Evolutionary conservation across 768 basidiomycete species (phyloP), one percentile per base, ranked within the genome.

Genomic region (Panus rudis): DNA sequence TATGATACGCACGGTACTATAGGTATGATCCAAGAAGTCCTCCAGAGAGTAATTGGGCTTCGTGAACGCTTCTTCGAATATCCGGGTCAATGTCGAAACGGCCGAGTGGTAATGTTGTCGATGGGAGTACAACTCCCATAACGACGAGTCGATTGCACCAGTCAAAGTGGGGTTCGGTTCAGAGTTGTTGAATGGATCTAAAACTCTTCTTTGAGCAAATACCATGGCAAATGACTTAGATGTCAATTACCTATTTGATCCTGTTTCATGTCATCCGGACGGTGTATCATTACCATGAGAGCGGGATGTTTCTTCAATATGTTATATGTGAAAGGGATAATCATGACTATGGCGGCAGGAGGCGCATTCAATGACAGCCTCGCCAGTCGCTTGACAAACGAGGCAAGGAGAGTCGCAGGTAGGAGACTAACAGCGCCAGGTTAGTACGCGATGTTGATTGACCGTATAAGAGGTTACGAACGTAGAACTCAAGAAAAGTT

Each of bases 1-100:
- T 22, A 6, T 22, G 27, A 37, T 17, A 62, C 80, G 42, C 53
- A 92, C 89, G 51, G 89, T 90, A 28, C 71, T 75, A 54, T 90
- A 92, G 2, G 87, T 86, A 58, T 98, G 94, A 60, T 98, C 96
- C 58, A 97, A 62, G 62, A 98, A 99, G 59, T 98, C 94, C 52
- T 98, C 94, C 78, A 96, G 77, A 12, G 78, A 69, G 62, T 92
- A 97, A 26, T 71, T 72, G 14, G 84, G 89, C 57, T 94, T 97
- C n/a, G 91, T 97, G 65, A 99, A 96, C 4, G 86, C 83, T 58
- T 93, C 92, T 11, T 73, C 72, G 52, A 96, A 89, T 42, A 99
- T 82, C 56, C 83, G 83, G 22, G 79, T 81, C 35, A 98, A 62
- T 0, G 89, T 89, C n/a, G 88, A 79, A n/a, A 94, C 84, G 1